Evolutionary conservation across 106 monocot genomes (phyloP).

Genomic region (Gastrodia elata): DNA sequence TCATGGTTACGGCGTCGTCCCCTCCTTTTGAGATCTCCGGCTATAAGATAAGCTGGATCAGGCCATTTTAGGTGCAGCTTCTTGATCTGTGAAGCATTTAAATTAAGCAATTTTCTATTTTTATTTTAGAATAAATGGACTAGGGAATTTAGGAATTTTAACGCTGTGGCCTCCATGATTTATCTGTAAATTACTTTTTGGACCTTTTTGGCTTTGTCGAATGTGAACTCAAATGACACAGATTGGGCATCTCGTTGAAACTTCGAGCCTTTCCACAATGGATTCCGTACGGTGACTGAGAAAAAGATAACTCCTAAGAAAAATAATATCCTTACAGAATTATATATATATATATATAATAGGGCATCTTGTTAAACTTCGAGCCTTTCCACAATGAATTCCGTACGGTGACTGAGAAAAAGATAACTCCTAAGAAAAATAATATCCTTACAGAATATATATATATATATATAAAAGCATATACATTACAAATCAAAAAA

Average conservation of each 20-base stretch:
- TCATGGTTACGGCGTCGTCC: constrained; percentile 38
- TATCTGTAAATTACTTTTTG: not conserved
- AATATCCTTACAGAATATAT: no score
- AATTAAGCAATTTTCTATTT: no score
- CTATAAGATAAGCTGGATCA: no score
- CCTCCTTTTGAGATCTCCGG: constrained; percentile 20
- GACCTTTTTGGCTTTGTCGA: not conserved
- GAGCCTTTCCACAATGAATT: not conserved
- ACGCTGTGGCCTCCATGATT: not conserved
- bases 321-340: no score
- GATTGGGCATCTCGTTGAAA: not conserved
- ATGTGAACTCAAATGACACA: not conserved
- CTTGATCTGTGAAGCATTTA: not conserved
- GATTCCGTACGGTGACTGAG: not conserved
- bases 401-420: not conserved
- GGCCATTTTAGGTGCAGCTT: no score
- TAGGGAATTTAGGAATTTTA: not conserved
- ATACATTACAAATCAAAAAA: no score
- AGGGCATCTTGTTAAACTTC: not conserved
- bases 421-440: no score
- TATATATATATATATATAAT: no score
- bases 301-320: not conserved
- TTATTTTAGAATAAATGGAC: not conserved
- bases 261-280: not conserved
- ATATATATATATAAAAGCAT: no score